phyloP scores from a whole-genome alignment of 805 yeast species.

The Starmera quercuum region DNA sequence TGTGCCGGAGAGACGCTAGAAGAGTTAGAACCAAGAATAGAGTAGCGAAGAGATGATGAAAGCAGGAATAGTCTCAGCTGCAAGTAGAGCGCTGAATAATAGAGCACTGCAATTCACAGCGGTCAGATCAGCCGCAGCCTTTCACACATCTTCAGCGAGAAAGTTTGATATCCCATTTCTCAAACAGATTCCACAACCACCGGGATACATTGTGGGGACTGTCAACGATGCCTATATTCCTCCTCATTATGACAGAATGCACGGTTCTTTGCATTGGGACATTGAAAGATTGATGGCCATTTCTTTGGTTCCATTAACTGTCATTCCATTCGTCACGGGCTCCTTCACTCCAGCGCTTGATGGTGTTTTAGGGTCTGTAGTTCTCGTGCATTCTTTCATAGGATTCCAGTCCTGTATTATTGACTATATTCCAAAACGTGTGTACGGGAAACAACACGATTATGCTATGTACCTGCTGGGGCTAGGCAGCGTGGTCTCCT shows the following conservation, averaged over 20 bases:
- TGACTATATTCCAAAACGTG: constrained; percentile 86
- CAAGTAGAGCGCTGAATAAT: too few relatives aligned
- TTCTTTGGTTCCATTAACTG: constrained; percentile 68
- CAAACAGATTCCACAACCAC: constrained; percentile 69
- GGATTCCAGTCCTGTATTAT: constrained; percentile 89
- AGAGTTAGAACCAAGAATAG: too few relatives aligned
- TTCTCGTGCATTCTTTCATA: constrained; percentile 72
- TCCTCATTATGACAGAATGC: constrained; percentile 55
- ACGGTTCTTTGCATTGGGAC: constrained; percentile 94
- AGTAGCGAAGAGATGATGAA: too few relatives aligned
- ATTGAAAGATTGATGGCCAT: constrained; percentile 69
- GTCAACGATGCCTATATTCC: constrained; percentile 80
- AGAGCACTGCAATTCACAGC: too few relatives aligned
- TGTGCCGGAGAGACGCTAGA: too few relatives aligned
- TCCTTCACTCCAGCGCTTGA: constrained; percentile 64
- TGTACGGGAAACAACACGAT: constrained; percentile 70
- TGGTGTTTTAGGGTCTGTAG: constrained; percentile 54
- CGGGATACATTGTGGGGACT: constrained; percentile 87
- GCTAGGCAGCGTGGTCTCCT: constrained; percentile 61
- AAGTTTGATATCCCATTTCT: constrained; percentile 38
- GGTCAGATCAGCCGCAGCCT: neutral
- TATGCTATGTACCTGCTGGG: constrained; percentile 61
- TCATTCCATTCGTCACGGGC: constrained; percentile 73
- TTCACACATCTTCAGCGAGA: constrained; percentile 20
- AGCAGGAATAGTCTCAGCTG: too few relatives aligned